Conservation (phyloP, 2,329 filamentous ascomycete genomes). For the Sporothrix pseudoabietina region DNA sequence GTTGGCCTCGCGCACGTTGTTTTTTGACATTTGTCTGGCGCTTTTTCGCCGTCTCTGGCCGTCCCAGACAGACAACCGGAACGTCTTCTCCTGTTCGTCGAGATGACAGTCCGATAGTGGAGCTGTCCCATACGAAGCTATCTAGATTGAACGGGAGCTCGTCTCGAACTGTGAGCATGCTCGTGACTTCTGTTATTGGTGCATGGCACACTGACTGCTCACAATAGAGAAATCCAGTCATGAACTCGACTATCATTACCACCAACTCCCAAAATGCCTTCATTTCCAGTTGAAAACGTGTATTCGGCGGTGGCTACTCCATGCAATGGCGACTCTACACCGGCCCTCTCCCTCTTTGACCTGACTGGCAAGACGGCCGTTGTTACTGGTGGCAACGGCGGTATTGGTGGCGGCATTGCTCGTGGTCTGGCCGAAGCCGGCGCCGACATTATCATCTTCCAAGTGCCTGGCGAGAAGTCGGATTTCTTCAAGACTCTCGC, state of each 20-base stretch:
- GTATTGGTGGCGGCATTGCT: conserved; percentile 22
- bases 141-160: too few species aligned
- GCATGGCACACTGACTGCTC: too few species aligned
- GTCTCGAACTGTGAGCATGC: too few species aligned
- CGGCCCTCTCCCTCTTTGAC: conserved; percentile 26
- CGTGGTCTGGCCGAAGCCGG: conserved; percentile 23
- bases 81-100: neutral
- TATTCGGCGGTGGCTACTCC: conserved; percentile 10
- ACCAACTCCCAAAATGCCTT: neutral
- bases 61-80: neutral
- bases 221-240: too few species aligned
- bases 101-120: neutral
- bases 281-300: conserved; percentile 3
- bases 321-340: conserved; percentile 22
- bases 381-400: conserved; percentile 23
- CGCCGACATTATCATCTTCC: conserved; percentile 31
- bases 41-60: neutral
- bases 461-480: conserved; percentile 32
- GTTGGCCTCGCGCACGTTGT: neutral
- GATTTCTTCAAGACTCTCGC: conserved; percentile 20
- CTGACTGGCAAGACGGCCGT: conserved; percentile 2
- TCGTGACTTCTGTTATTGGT: too few species aligned
- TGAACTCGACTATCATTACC: neutral
- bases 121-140: neutral
- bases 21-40: neutral